Conservation (phyloP, 1,139 yeast species). For the Saccharomycopsis crataegensis region DNA sequence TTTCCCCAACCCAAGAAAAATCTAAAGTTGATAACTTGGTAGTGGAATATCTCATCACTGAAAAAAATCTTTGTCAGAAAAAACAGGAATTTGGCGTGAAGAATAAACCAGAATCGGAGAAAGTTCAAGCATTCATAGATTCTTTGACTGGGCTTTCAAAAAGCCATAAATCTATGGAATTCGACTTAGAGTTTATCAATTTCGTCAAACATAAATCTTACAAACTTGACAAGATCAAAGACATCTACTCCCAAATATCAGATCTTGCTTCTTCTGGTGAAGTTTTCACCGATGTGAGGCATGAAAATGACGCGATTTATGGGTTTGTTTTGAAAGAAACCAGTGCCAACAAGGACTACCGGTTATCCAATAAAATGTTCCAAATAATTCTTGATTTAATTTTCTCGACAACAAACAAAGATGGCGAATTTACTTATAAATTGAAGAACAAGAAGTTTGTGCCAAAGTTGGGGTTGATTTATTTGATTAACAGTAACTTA, state of each 20-base stretch:
- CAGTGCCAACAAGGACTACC: constrained; percentile 3
- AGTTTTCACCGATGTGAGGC: neutral
- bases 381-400: constrained; percentile 3
- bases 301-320: neutral
- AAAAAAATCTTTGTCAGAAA: neutral
- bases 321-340: constrained; percentile 2
- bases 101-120: neutral
- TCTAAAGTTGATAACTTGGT: neutral
- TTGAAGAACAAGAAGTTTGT: constrained; percentile 8
- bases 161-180: neutral
- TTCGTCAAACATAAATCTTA: constrained; percentile 8
- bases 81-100: neutral
- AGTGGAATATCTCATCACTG: constrained; percentile 1
- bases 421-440: neutral
- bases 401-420: neutral
- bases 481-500: constrained; percentile 10
- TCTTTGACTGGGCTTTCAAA: neutral
- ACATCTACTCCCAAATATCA: neutral
- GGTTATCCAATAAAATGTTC: constrained; percentile 8
- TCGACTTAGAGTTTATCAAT: constrained; percentile 11
- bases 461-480: constrained; percentile 11
- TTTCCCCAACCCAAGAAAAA: neutral
- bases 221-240: constrained; percentile 7
- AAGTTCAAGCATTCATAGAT: constrained; percentile 4
- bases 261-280: neutral